A percentile compares a stretch with the other conserved stretches of the same genome.
Conservation (phyloP, 2,329 filamentous ascomycete genomes). For the Kalmusia sp. region DNA sequence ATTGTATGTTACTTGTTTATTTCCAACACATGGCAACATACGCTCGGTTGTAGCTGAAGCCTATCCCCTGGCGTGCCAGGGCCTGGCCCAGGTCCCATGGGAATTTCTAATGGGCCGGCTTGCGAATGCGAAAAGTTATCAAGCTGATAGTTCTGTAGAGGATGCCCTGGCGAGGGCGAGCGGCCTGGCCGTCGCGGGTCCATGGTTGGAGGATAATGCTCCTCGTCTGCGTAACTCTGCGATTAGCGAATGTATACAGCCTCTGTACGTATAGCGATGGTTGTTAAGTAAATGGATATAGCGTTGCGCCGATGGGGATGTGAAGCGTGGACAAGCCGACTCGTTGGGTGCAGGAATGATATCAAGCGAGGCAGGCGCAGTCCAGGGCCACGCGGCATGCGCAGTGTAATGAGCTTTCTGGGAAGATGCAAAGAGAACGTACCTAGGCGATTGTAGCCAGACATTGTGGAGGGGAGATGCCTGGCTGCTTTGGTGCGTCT, state of each 20-base stretch:
- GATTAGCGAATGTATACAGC: slow-evolving; percentile 18
- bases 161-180: slow-evolving; percentile 79
- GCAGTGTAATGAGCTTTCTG: slow-evolving; percentile 12
- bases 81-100: slow-evolving; percentile 64
- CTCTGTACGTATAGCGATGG: neutral
- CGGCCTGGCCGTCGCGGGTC: slow-evolving; percentile 59
- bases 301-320: neutral
- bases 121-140: slow-evolving; percentile 74
- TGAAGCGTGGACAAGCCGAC: slow-evolving; percentile 5
- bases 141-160: slow-evolving; percentile 79
- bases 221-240: slow-evolving; percentile 29
- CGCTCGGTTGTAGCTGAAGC: slow-evolving; percentile 83
- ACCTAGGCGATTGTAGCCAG: slow-evolving; percentile 47
- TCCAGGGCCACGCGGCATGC: slow-evolving; percentile 12
- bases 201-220: slow-evolving; percentile 49
- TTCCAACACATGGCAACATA: slow-evolving; percentile 55
- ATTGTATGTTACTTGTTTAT: neutral
- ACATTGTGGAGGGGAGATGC: slow-evolving; percentile 29
- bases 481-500: slow-evolving; percentile 27
- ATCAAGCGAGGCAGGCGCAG: slow-evolving; percentile 13
- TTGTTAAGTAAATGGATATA: slow-evolving; percentile 6
- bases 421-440: slow-evolving; percentile 24
- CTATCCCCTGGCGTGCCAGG: slow-evolving; percentile 72
- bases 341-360: slow-evolving; percentile 16
- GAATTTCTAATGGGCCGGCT: slow-evolving; percentile 69